A percentile compares a stretch with the other conserved stretches of the same genome.
These are phyloP conservation scores for Cucurbita argyrosperma DNA, from an alignment of 306 rosid species.

Conservation along the genomic window DNA sequence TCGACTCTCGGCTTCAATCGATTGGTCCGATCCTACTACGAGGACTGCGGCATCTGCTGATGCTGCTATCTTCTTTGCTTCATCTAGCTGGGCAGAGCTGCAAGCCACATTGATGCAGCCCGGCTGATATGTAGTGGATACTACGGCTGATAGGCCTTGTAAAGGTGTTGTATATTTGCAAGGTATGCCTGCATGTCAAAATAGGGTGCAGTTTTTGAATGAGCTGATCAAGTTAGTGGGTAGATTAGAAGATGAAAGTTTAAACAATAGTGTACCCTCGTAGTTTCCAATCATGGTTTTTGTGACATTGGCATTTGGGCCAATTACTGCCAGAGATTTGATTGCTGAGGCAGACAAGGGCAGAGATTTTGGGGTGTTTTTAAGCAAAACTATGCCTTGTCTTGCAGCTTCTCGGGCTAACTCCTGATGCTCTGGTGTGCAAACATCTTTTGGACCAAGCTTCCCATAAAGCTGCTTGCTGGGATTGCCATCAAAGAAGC, in stretches of 20 bases:
- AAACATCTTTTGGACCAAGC: constrained; percentile 93
- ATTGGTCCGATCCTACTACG: constrained; percentile 58
- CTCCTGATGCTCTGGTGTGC: constrained; percentile 52
- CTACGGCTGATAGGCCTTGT: constrained; percentile 66
- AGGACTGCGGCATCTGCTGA: constrained; percentile 87
- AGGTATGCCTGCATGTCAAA: constrained; percentile 47
- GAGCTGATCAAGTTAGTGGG: not conserved
- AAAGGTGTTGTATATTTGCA: constrained; percentile 71
- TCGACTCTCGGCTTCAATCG: constrained; percentile 74
- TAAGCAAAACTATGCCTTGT: constrained; percentile 92
- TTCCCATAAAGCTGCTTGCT: constrained; percentile 61
- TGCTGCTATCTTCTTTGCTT: constrained; percentile 53
- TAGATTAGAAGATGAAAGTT: not conserved
- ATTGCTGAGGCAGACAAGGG: constrained; percentile 60
- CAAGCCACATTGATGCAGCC: constrained; percentile 77
- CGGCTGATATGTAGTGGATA: constrained; percentile 44
- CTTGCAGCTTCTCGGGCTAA: constrained; percentile 85
- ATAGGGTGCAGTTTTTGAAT: not conserved
- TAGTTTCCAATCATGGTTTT: constrained; percentile 84
- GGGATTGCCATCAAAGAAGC: constrained; percentile 90
- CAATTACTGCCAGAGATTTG: constrained; percentile 78
- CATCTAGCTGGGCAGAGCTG: constrained; percentile 40
- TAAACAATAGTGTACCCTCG: constrained; percentile 35
- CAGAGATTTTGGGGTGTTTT: constrained; percentile 44
- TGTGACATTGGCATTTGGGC: constrained; percentile 89